Conservation (phyloP, 305 asterid species). For the Fraxinus platypoda region DNA sequence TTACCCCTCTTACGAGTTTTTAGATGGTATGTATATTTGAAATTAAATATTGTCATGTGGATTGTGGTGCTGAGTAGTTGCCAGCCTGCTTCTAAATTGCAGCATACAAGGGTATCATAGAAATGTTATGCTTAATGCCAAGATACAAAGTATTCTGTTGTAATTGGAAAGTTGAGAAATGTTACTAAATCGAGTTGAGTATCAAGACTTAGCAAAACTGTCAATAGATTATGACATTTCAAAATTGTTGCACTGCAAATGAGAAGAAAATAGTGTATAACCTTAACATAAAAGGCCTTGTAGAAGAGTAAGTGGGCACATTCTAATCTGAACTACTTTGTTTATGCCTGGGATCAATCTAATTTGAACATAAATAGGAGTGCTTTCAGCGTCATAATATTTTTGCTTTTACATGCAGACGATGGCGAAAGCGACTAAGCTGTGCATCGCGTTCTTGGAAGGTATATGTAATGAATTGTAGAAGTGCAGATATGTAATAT, state of each 20-base stretch:
- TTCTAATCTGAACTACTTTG: not conserved
- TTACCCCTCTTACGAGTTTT: slow-evolving; percentile 9
- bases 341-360: not conserved
- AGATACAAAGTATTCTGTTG: not conserved
- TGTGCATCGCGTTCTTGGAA: slow-evolving; percentile 10
- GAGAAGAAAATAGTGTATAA: not conserved
- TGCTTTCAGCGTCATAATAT: not conserved
- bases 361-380: not conserved
- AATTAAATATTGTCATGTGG: not conserved
- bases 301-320: not conserved
- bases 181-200: not conserved
- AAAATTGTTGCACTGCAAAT: not conserved
- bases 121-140: not conserved
- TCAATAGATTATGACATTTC: not conserved
- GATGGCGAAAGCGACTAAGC: slow-evolving; percentile 54
- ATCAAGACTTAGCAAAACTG: not conserved
- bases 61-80: not conserved
- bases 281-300: not conserved
- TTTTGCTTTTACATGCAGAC: slow-evolving; percentile 39
- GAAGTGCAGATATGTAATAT: slow-evolving; percentile 6
- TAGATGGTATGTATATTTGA: not conserved
- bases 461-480: slow-evolving; percentile 24
- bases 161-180: not conserved
- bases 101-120: not conserved
- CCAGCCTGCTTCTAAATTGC: slow-evolving; percentile 5